A percentile compares a stretch with the other conserved stretches of the same genome.
These are phyloP conservation scores for Onygenales sp. DNA, from an alignment of 2,329 filamentous ascomycete genomes.

Conservation along the genomic window DNA sequence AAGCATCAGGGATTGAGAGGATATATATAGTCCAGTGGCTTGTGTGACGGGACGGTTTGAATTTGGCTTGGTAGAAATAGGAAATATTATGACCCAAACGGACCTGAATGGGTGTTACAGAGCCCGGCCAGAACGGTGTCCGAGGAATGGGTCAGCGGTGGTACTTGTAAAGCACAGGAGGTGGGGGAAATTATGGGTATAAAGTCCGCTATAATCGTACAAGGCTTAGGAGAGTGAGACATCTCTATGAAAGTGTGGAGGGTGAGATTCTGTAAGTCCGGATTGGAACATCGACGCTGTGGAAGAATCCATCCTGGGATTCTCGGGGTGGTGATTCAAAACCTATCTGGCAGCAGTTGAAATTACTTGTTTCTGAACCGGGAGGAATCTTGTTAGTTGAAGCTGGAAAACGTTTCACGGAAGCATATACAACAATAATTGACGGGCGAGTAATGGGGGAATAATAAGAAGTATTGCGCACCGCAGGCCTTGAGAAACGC, in stretches of 20 bases:
- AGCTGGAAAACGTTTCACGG: neutral
- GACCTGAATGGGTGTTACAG: neutral
- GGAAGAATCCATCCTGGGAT: slow-evolving; percentile 40
- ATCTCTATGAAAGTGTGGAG: neutral
- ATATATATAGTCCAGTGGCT: neutral
- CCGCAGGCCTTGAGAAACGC: slow-evolving; percentile 49
- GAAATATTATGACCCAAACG: neutral
- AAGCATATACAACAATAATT: neutral
- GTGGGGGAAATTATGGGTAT: slow-evolving; percentile 1
- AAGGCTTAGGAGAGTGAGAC: neutral
- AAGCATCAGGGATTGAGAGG: too few species aligned
- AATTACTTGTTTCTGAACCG: slow-evolving; percentile 21
- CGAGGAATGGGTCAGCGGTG: neutral
- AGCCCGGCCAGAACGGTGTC: neutral
- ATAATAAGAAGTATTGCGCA: slow-evolving; percentile 29
- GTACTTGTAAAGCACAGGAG: neutral
- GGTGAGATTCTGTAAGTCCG: slow-evolving; percentile 25
- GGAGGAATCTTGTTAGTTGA: slow-evolving; percentile 4
- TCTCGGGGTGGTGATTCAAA: slow-evolving; percentile 35
- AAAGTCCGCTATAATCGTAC: neutral
- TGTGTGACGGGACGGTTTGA: neutral
- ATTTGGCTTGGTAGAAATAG: neutral
- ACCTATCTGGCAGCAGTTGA: slow-evolving; percentile 28
- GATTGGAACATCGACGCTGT: slow-evolving; percentile 31
- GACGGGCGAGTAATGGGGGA: neutral